Base-by-base conservation (phyloP, 2,329 filamentous ascomycete genomes). In the Penicillium sp. region DNA sequence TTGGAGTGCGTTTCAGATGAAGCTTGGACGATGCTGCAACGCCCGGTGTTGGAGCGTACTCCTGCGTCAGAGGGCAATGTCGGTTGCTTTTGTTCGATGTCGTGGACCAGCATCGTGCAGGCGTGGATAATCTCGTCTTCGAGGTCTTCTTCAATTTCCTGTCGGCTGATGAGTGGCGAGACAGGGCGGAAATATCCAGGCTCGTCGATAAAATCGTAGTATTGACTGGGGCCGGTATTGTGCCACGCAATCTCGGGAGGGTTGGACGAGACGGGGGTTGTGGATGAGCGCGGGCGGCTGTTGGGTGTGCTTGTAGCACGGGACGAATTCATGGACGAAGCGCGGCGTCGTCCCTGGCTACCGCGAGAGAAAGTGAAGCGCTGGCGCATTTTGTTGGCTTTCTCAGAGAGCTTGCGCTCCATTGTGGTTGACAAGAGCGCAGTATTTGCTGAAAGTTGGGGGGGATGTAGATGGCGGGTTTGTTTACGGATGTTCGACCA, bases 161-260 rank as follows among this genome's bases (percentile, higher is more conserved):
- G 70, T 23, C 70, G 65, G 10, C 65, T 56, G 18, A 72, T 64
- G 20, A 71, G 49, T 3, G 67, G 63, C 2, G 68, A 67, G 3
- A 53, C 47, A 4, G 68, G 65, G 24, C 61, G 57, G 43, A 62
- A 66, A 45, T 63, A 59, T 23, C 60, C 61, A 1, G 65, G 58
- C 6, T 68, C 67, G 40, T 72, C 69, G 12, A 61, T 60, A 46
- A 72, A 68, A 37, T 68, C 63, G 51, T 68, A 70, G 37, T 59
- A 56, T 15, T 61, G 58, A 10, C 50, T 57, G 28, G 46, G 37
- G 29, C 64, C 47, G 6, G 53, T 52, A 38, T 25, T 51, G 39
- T 54, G 27, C 41, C 35, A 46, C 15, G 38, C 35, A 20, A 31
- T 27, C 27, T 37, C 43, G 13, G 35, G 39, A 8, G 44, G 24